Evolutionary conservation across 1,284 basidiomycete genomes (phyloP), one percentile per base, ranked within the genome.

Genomic region (Schizophyllum commune): DNA sequence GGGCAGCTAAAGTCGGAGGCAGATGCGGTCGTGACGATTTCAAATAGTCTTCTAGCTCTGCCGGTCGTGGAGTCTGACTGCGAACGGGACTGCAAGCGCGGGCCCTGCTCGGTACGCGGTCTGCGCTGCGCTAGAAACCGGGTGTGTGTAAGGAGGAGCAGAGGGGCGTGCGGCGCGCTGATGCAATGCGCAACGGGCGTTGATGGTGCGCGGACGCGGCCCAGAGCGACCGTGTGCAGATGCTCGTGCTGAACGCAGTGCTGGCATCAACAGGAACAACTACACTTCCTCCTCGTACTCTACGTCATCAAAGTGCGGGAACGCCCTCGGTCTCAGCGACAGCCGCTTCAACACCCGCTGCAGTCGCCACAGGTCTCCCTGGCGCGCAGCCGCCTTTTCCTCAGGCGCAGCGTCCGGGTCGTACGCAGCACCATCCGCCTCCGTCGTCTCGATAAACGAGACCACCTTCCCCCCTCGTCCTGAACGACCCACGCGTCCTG

Each of bases 401-500:
- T 47, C 39, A 3, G 9, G 39, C 39, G 39, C 39, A 47, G 39
- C 39, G 17, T 47, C 39, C 39, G 39, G 13, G 39, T 47, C 39
- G 13, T 47, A 11, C 17, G 39, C 17, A 11, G 39, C 39, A 47
- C 9, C 9, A 8, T 47, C 39, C 17, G 17, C 39, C 39, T 11
- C 4, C 39, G 39, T 47, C 39, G 39, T 17, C 39, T 47, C 39
- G 39, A 64, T 60, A 22, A 90, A 73, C 33, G 77, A 83, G 58
- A 91, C 74, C 60, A 89, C 86, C 69, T 82, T 83, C 19, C 88
- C 86, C 51, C 71, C 74, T 58, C 80, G 75, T 54, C 86, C 85
- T 69, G 89, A 88, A 59, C 89, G 80, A 15, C 89, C 88, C 6
- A 88, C 86, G 15, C 90, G 83, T n/a, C 89, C 90, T 1, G 86